These are phyloP conservation scores for Castanea mollissima DNA, from an alignment of 306 rosid genomes.

Conservation along the genomic window DNA sequence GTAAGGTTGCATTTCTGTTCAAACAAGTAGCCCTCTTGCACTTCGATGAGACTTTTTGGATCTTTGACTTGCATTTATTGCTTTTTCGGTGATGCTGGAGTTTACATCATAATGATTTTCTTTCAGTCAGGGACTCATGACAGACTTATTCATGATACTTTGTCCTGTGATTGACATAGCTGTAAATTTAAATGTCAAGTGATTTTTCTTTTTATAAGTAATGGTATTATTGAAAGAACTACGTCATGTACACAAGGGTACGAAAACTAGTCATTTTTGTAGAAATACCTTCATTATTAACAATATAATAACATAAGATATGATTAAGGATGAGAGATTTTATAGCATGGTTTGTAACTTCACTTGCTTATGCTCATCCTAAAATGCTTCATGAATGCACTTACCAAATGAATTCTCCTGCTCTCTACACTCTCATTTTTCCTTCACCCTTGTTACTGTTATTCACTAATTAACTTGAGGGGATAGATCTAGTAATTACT, in stretches of 20 bases:
- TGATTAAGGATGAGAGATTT: too few species aligned
- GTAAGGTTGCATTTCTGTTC: background rate
- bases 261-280: background rate
- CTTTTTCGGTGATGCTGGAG: background rate
- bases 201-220: too few species aligned
- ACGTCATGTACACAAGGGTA: too few species aligned
- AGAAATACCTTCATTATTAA: background rate
- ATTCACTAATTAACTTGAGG: background rate
- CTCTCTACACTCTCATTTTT: too few species aligned
- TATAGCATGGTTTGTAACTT: background rate
- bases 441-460: background rate
- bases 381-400: background rate
- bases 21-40: background rate
- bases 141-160: background rate
- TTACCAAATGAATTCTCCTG: background rate
- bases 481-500: slow-evolving; percentile 8
- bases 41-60: background rate
- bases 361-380: background rate
- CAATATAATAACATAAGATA: too few species aligned
- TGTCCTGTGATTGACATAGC: background rate
- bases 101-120: background rate
- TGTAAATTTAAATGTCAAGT: background rate
- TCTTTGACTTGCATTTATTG: background rate
- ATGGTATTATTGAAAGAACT: too few species aligned
- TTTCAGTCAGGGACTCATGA: background rate